phyloP scores from a whole-genome alignment of 306 rosid species.

The Bauhinia variegata region DNA sequence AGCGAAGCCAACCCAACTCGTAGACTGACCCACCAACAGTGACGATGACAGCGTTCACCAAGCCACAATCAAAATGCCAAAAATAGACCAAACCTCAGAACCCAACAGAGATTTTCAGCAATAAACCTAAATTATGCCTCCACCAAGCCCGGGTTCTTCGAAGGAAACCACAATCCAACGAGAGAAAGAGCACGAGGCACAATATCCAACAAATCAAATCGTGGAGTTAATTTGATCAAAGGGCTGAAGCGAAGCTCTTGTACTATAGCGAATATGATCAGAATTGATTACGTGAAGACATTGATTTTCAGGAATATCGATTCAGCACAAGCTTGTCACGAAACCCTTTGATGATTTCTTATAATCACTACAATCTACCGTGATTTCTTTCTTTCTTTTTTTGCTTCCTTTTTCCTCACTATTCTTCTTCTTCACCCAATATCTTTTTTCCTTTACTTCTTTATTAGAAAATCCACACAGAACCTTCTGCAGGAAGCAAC shows the following conservation, averaged over 20 bases:
- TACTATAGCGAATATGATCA: conserved; percentile 20
- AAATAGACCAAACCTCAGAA: conserved; percentile 33
- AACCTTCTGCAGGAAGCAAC: conserved; percentile 67
- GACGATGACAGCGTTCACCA: conserved; percentile 9
- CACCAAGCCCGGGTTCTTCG: conserved; percentile 21
- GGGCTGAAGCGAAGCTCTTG: conserved; percentile 40
- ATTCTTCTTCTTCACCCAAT: conserved; percentile 27
- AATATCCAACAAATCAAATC: conserved; percentile 10
- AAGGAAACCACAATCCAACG: conserved; percentile 6
- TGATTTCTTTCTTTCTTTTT: not conserved
- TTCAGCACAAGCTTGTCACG: conserved; percentile 53
- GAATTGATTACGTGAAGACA: conserved; percentile 62
- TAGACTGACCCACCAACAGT: conserved; percentile 34
- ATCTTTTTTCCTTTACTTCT: conserved; percentile 1
- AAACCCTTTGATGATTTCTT: conserved; percentile 48
- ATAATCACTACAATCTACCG: conserved; percentile 36
- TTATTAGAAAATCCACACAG: conserved; percentile 38
- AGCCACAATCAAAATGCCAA: conserved; percentile 37
- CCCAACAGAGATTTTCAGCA: conserved; percentile 3
- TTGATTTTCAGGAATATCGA: conserved; percentile 34
- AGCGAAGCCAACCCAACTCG: conserved; percentile 29
- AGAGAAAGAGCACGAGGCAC: conserved; percentile 19
- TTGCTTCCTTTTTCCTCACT: not conserved
- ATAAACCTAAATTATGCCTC: conserved; percentile 30
- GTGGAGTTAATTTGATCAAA: conserved; percentile 14